A percentile compares a stretch with the other conserved stretches of the same genome.
phyloP scores from a whole-genome alignment of 2,329 filamentous ascomycete species.

The Zymoseptoria tritici region DNA sequence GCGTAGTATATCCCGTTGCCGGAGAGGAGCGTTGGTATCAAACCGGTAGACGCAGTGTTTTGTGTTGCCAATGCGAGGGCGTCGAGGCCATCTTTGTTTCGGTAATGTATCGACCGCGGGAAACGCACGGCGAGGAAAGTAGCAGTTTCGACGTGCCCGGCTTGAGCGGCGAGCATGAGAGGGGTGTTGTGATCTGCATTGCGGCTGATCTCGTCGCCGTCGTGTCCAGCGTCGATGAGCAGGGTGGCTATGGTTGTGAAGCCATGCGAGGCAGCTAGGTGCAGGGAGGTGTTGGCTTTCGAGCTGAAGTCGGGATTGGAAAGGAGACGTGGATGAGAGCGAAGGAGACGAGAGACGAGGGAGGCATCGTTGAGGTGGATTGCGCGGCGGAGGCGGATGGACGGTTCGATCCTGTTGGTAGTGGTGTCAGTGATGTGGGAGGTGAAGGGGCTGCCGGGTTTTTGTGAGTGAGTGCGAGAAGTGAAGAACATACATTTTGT shows the following conservation, averaged over 20 bases:
- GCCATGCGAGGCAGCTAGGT: constrained; percentile 69
- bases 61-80: constrained; percentile 44
- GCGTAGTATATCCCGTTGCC: constrained; percentile 21
- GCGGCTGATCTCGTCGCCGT: constrained; percentile 62
- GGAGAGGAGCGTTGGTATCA: constrained; percentile 37
- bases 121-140: constrained; percentile 61
- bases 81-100: constrained; percentile 62
- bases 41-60: constrained; percentile 31
- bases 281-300: constrained; percentile 75
- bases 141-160: constrained; percentile 66
- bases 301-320: constrained; percentile 71
- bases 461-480: background rate
- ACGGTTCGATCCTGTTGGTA: constrained; percentile 62
- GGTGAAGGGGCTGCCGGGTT: background rate
- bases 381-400: constrained; percentile 70
- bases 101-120: constrained; percentile 54
- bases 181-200: constrained; percentile 77
- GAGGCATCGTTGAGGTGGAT: constrained; percentile 67
- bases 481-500: background rate
- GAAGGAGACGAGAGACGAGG: constrained; percentile 70
- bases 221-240: constrained; percentile 68
- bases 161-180: constrained; percentile 66
- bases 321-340: constrained; percentile 61
- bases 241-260: constrained; percentile 59
- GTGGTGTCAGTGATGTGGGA: background rate